These are phyloP conservation scores for Aspergillus ochraceus DNA, from an alignment of 2,329 filamentous ascomycete species.

Conservation along the genomic window DNA sequence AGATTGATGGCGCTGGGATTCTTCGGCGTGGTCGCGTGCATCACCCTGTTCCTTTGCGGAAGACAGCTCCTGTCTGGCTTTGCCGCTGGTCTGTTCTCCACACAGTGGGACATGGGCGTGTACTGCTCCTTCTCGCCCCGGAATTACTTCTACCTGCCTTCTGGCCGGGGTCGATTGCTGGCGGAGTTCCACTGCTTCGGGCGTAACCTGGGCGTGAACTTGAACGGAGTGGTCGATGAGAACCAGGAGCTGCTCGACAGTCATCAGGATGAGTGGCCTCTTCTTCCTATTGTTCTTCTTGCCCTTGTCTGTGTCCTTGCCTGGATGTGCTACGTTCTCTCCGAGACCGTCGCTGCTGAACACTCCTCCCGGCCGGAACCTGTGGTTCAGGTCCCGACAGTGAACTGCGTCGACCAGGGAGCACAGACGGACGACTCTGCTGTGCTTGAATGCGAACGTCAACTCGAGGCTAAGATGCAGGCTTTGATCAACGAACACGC, in stretches of 20 bases:
- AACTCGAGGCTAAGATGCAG: too few species aligned
- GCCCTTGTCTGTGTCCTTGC: background rate
- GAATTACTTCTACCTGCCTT: background rate
- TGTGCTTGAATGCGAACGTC: too few species aligned
- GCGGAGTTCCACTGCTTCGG: constrained; percentile 12
- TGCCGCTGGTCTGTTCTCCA: background rate
- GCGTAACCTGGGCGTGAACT: constrained; percentile 10
- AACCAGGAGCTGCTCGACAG: background rate
- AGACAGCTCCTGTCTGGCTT: constrained; percentile 9
- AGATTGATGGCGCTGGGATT: constrained; percentile 4
- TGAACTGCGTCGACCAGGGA: too few species aligned
- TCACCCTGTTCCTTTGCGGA: constrained; percentile 2
- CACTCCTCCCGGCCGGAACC: too few species aligned
- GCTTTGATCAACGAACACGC: too few species aligned
- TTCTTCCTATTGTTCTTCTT: constrained; percentile 5
- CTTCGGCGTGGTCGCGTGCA: background rate
- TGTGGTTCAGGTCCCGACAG: too few species aligned
- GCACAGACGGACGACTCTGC: too few species aligned
- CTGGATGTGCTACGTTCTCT: background rate
- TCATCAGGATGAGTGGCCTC: background rate
- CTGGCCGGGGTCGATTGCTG: background rate
- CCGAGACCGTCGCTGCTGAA: background rate
- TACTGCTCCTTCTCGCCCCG: constrained; percentile 6
- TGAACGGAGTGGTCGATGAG: background rate
- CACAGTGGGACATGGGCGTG: background rate